Percentiles rank a stretch among this genome's conserved stretches.
phyloP scores from a whole-genome alignment of 768 basidiomycete species.

The Gyrodon lividus region DNA sequence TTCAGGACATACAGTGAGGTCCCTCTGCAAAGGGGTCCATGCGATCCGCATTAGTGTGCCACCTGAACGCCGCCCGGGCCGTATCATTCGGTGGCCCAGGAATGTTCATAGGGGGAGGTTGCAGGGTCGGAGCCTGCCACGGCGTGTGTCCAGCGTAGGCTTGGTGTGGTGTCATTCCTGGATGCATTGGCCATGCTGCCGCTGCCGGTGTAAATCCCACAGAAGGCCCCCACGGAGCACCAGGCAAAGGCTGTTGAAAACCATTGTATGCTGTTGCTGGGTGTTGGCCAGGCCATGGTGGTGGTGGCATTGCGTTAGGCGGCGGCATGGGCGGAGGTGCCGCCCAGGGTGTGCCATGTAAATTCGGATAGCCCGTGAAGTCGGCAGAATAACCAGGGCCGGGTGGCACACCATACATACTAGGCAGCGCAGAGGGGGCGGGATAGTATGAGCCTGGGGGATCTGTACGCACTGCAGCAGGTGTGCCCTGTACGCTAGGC shows the following conservation, averaged over 20 bases:
- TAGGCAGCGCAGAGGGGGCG: constrained; percentile 30
- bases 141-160: constrained; percentile 23
- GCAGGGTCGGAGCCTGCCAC: constrained; percentile 29
- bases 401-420: constrained; percentile 12
- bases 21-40: constrained; percentile 41
- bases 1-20: constrained; percentile 37
- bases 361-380: constrained; percentile 33
- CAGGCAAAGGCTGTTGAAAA: constrained; percentile 34
- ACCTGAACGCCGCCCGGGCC: constrained; percentile 28
- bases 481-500: constrained; percentile 27
- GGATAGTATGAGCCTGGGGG: constrained; percentile 34
- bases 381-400: constrained; percentile 23
- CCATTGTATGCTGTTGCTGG: constrained; percentile 24
- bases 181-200: constrained; percentile 25
- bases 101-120: constrained; percentile 21
- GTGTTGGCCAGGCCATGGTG: constrained; percentile 18
- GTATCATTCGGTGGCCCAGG: constrained; percentile 24
- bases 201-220: constrained; percentile 23
- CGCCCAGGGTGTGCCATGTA: constrained; percentile 28
- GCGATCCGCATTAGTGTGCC: constrained; percentile 31
- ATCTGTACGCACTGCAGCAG: constrained; percentile 21
- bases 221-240: constrained; percentile 23
- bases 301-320: constrained; percentile 22
- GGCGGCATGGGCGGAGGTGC: constrained; percentile 19
- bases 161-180: constrained; percentile 24